A percentile compares a stretch with the other conserved stretches of the same genome.
phyloP scores from a whole-genome alignment of 371 early-diverging fungal genomes.

The Paraphysoderma sedebokerense region DNA sequence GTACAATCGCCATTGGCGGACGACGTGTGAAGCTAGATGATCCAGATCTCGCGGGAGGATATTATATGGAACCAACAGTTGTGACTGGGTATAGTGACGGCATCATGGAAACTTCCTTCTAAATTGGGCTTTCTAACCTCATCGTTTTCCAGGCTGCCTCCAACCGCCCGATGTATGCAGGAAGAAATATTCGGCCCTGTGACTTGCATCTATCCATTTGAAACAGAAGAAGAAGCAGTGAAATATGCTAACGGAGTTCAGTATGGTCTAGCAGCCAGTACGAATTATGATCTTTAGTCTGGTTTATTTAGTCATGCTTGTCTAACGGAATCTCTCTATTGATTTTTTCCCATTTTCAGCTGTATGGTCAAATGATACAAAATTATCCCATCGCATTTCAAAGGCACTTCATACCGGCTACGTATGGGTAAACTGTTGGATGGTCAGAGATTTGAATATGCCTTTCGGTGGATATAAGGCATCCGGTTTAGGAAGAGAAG shows the following conservation, averaged over 20 bases:
- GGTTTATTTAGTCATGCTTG: too few species aligned
- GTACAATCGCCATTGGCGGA: conserved; percentile 7
- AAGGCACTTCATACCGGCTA: conserved; percentile 29
- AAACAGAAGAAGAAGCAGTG: conserved; percentile 47
- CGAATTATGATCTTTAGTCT: too few species aligned
- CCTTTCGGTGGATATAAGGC: conserved; percentile 42
- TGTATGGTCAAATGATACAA: conserved; percentile 52
- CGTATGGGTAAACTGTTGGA: conserved; percentile 63
- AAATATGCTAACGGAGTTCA: conserved; percentile 41
- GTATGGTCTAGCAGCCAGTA: conserved; percentile 62
- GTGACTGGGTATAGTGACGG: conserved; percentile 22
- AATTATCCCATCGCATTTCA: conserved; percentile 41
- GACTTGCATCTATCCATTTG: conserved; percentile 41
- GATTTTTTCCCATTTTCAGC: too few species aligned
- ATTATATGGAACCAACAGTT: conserved; percentile 49
- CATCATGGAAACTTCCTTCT: background rate
- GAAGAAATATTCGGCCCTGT: conserved; percentile 80
- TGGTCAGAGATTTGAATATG: conserved; percentile 42
- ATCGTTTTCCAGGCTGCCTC: conserved; percentile 16
- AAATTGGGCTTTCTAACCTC: too few species aligned
- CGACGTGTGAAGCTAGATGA: conserved; percentile 2
- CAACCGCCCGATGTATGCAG: conserved; percentile 34
- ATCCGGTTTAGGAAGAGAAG: conserved; percentile 31
- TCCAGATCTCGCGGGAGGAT: conserved; percentile 21
- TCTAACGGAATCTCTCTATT: too few species aligned